Conservation (phyloP, 192 early-diverging fungal species). For the Cetraspora pellucida region DNA sequence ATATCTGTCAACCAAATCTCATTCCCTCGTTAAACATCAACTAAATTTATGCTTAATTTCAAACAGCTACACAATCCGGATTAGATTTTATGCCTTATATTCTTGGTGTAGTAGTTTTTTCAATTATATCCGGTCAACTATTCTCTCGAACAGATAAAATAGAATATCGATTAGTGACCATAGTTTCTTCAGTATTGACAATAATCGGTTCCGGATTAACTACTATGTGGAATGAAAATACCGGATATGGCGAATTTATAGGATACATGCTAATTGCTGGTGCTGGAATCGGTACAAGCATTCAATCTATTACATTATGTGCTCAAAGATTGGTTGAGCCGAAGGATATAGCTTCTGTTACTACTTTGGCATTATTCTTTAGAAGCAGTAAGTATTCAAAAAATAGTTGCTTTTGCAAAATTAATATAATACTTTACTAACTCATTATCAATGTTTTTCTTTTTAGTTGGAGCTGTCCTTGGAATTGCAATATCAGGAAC, state of each 20-base stretch:
- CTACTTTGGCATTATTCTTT: slow-evolving; percentile 68
- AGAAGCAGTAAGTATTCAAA: slow-evolving; percentile 28
- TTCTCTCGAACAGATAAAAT: slow-evolving; percentile 55
- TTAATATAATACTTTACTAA: too few relatives aligned
- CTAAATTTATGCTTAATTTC: background rate
- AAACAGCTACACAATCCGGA: background rate
- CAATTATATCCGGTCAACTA: slow-evolving; percentile 65
- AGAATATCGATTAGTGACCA: slow-evolving; percentile 63
- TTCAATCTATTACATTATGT: slow-evolving; percentile 76
- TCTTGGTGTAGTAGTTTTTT: too few relatives aligned
- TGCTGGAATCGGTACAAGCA: slow-evolving; percentile 69
- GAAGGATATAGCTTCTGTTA: slow-evolving; percentile 70
- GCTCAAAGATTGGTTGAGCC: slow-evolving; percentile 69
- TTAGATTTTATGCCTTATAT: too few relatives aligned
- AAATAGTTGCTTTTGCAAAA: too few relatives aligned
- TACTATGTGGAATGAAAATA: slow-evolving; percentile 57
- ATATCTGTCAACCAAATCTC: background rate
- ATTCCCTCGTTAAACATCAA: too few relatives aligned
- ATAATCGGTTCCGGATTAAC: slow-evolving; percentile 66
- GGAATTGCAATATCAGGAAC: too few relatives aligned
- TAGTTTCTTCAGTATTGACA: slow-evolving; percentile 62
- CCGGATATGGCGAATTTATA: slow-evolving; percentile 55
- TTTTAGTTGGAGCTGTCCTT: too few relatives aligned
- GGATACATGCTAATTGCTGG: slow-evolving; percentile 71
- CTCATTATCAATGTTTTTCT: too few relatives aligned